Evolutionary conservation across 345 rosid species (phyloP), one percentile per base, ranked within the genome.

Genomic region (Lumnitzera littorea): DNA sequence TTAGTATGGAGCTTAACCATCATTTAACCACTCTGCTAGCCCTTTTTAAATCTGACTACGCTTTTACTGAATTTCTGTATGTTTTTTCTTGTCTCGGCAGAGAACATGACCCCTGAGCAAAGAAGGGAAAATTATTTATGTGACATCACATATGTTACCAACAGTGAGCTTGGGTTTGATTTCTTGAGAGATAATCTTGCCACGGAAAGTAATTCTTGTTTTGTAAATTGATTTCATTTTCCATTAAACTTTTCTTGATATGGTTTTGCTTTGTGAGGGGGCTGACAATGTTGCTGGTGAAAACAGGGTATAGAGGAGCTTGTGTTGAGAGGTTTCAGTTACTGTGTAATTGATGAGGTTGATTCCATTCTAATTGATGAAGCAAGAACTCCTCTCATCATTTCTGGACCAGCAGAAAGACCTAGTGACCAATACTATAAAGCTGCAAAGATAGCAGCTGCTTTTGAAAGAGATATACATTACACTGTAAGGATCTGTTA

Each of bases 351-450:
- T 63, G 98, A 92, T 57, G 98, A 92, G 84, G 96, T 92, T 61
- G 98, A 92, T 76, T 92, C 98, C 69, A 92, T 92, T 76, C 96
- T 92, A 65, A 85, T 87, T 71, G 96, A 92, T 78, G 98, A 92
- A 78, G 98, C 98, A 78, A 87, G 98, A 70, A 92, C 98, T 62
- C 98, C 98, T 55, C 90, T 92, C 48, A 87, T 89, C 73, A 89
- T 87, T 71, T 89, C 96, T 57, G 96, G 98, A 48, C 82, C 88
- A 51, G 98, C 98, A 55, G 98, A 92, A 79, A 92, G 84, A 78
- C 98, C 98, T 15, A 87, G 96, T 77, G 98, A 89, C 60, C 85
- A 63, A 8, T 92, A 89, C 59, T 92, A 89, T 54, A 92, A 92
- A 80, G 96, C 96, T 73, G 96, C 96, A 51, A 92, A 85, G 78